Conservation (phyloP, 2,329 filamentous ascomycete species). For the Alternaria brassicae region DNA sequence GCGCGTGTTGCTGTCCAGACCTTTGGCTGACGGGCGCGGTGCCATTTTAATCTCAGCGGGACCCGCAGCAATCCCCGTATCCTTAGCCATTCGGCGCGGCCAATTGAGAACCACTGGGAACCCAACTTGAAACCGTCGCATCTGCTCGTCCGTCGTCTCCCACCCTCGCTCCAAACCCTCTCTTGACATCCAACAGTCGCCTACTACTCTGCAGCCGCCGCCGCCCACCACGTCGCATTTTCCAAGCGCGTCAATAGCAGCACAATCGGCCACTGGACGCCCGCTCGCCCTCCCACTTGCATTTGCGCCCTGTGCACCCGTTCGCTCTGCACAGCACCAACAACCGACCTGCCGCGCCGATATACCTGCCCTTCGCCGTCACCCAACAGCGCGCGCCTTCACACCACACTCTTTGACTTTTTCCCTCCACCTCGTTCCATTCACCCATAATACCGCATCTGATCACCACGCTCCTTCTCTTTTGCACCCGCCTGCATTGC, state of each 20-base stretch:
- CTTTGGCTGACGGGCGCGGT: conserved; percentile 32
- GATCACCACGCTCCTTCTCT: conserved; percentile 4
- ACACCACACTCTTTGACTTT: conserved; percentile 3
- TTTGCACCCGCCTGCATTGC: conserved; percentile 5
- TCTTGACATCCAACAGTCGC: conserved; percentile 19
- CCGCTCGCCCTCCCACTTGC: conserved; percentile 10
- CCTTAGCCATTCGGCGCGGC: conserved; percentile 11
- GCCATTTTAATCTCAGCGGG: conserved; percentile 33
- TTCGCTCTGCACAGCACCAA: conserved; percentile 2
- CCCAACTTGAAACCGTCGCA: conserved; percentile 37
- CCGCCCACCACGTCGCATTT: conserved; percentile 11
- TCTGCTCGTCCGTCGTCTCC: conserved; percentile 10
- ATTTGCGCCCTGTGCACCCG: conserved; percentile 16
- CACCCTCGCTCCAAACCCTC: conserved; percentile 23
- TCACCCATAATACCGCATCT: not conserved
- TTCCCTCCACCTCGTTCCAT: not conserved
- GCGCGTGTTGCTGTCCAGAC: conserved; percentile 25
- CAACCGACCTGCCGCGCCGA: conserved; percentile 2
- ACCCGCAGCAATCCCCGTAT: conserved; percentile 18
- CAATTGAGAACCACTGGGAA: conserved; percentile 21
- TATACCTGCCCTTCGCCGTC: conserved; percentile 12
- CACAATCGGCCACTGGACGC: conserved; percentile 17
- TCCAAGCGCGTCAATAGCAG: not conserved
- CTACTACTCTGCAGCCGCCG: conserved; percentile 27
- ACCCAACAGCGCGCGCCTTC: conserved; percentile 12